Base-by-base conservation (phyloP, 495 filamentous ascomycete genomes). In the Penicillium samsonianum region DNA sequence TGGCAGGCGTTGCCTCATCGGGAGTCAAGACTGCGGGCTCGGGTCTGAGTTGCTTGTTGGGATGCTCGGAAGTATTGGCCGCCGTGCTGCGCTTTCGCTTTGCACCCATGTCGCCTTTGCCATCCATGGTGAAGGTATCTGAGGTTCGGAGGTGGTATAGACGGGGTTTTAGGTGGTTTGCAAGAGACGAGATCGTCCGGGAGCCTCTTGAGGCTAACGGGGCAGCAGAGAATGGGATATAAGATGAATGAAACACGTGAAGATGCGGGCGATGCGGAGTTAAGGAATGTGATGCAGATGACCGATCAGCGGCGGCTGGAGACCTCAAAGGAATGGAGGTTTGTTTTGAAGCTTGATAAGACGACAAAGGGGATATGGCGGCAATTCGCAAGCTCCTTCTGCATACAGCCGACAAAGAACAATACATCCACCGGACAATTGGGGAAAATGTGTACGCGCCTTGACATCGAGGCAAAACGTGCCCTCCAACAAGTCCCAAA, bases 71-170 rank as follows among this genome's bases (percentile, higher is more conserved):
- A 47, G 71, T 60, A 28, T 72, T 65, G 51, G 78, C 67, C 37
- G 81, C 68, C 44, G 82, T 70, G 61, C 76, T 83, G 63, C 82
- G 81, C 71, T 87, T 88, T 59, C 85, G 82, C 69, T 88, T 88
- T 26, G 76, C 68, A 53, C 78, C 71, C 48, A 71, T 59, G 45
- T 84, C 77, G 17, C 78, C 78, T 62, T 78, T 79, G 50, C 70
- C 65, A 63, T 82, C 80, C 83, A 85, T 86, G 47, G 57, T 73
- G 35, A 61, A 50, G 23, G 51, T 50, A 35, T 50, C 53, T 11
- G 37, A 50, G 49, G 42, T 35, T 0, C 17, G 38, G n/a, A 26
- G 11, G 26, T 47, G 22, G 19, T 26, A 19, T 43, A 49, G 55
- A 31, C 47, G 45, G 14, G 25, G 25, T 33, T 11, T 55, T 31